Conservation (phyloP, 768 basidiomycete genomes). For the Amanita polypyramis region DNA sequence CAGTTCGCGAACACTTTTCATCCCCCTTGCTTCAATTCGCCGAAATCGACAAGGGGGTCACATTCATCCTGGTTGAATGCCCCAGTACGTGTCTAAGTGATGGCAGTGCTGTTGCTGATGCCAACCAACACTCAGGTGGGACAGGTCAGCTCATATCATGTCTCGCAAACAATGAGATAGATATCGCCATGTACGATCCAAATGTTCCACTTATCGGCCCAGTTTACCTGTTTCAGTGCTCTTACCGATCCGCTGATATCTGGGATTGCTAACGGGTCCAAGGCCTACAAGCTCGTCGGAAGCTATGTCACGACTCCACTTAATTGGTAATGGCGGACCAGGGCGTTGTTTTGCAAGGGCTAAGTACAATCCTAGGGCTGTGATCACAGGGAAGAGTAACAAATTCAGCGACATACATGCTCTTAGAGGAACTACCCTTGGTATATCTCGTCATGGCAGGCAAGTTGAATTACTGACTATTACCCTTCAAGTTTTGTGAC, state of each 20-base stretch:
- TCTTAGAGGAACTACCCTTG: slow-evolving; percentile 72
- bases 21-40: slow-evolving; percentile 86
- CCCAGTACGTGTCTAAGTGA: slow-evolving; percentile 44
- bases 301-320: slow-evolving; percentile 86
- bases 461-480: slow-evolving; percentile 13
- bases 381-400: slow-evolving; percentile 77
- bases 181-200: slow-evolving; percentile 62
- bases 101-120: background rate
- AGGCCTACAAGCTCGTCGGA: slow-evolving; percentile 84
- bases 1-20: slow-evolving; percentile 85
- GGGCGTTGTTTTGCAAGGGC: background rate
- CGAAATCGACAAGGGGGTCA: slow-evolving; percentile 52
- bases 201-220: slow-evolving; percentile 1
- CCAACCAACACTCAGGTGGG: slow-evolving; percentile 52
- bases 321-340: slow-evolving; percentile 49
- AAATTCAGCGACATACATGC: slow-evolving; percentile 61
- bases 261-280: slow-evolving; percentile 84
- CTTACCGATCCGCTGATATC: slow-evolving; percentile 88
- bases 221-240: slow-evolving; percentile 31
- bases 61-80: slow-evolving; percentile 82
- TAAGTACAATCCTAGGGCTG: slow-evolving; percentile 51
- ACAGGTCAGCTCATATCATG: slow-evolving; percentile 78
- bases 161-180: slow-evolving; percentile 66
- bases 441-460: slow-evolving; percentile 88
- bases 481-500: background rate